Percentiles rank a stretch among this genome's conserved stretches.
phyloP scores from a whole-genome alignment of 2,329 filamentous ascomycete genomes.

The Trichoderma atroviride region DNA sequence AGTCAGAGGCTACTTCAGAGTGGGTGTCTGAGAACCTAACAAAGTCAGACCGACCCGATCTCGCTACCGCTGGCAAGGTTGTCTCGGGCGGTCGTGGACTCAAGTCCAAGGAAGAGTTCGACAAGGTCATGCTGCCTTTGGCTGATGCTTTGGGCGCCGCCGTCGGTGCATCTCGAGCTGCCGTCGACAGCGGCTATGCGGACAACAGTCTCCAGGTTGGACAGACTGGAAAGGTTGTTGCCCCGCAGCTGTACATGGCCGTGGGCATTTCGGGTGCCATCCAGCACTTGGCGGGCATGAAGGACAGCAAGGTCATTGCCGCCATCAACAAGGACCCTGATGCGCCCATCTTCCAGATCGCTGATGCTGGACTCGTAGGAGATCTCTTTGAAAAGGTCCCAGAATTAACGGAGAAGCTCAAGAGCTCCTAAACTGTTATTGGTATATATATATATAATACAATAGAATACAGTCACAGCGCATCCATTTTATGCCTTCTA shows the following conservation, averaged over 20 bases:
- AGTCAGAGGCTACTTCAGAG: constrained; percentile 71
- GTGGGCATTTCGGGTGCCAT: constrained; percentile 97
- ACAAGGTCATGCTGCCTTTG: constrained; percentile 86
- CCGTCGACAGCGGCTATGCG: constrained; percentile 95
- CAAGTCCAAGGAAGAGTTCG: constrained; percentile 98
- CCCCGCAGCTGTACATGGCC: constrained; percentile 91
- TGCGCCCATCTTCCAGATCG: constrained; percentile 97
- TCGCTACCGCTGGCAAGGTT: constrained; percentile 84
- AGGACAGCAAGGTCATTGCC: constrained; percentile 99
- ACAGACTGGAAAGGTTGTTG: constrained; percentile 98
- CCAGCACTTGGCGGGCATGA: constrained; percentile 98
- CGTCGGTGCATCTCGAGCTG: constrained; percentile 90
- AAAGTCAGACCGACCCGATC: constrained; percentile 91
- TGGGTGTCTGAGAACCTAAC: constrained; percentile 94
- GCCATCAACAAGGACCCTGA: constrained; percentile 98
- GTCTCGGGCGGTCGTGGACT: constrained; percentile 92
- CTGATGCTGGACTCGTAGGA: constrained; percentile 91
- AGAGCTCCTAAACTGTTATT: constrained; percentile 50
- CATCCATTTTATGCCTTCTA: constrained; percentile 33
- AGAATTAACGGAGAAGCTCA: constrained; percentile 93
- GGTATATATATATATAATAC: constrained; percentile 32
- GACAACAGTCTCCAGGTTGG: constrained; percentile 98
- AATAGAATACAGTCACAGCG: neutral
- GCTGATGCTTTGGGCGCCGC: constrained; percentile 94
- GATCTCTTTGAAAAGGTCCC: constrained; percentile 96